These are phyloP conservation scores for Lupinus albus DNA, from an alignment of 306 rosid species.

Conservation along the genomic window DNA sequence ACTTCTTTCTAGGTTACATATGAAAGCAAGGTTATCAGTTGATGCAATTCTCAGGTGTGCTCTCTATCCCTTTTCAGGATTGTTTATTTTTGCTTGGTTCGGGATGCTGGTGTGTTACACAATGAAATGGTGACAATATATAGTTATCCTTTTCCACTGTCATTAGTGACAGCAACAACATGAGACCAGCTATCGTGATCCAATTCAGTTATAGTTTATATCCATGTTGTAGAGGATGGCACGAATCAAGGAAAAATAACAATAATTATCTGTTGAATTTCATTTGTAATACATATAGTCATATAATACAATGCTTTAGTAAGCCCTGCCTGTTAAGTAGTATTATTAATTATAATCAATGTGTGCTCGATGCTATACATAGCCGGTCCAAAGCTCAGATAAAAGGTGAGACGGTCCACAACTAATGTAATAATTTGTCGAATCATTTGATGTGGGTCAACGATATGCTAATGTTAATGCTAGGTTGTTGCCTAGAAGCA, in stretches of 20 bases:
- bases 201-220: neutral
- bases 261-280: neutral
- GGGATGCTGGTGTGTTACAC: conserved; percentile 11
- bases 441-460: too few relatives aligned
- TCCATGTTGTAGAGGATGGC: neutral
- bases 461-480: too few relatives aligned
- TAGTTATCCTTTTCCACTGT: conserved; percentile 1
- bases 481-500: too few relatives aligned
- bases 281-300: neutral
- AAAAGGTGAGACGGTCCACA: too few relatives aligned
- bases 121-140: conserved; percentile 4
- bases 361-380: too few relatives aligned
- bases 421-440: too few relatives aligned
- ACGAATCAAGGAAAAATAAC: neutral
- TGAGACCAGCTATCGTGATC: neutral
- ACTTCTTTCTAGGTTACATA: conserved; percentile 70
- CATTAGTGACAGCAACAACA: neutral
- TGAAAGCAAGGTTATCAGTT: conserved; percentile 79
- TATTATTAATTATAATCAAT: neutral
- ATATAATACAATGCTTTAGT: conserved; percentile 6
- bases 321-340: neutral
- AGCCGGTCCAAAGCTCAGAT: too few relatives aligned
- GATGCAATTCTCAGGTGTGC: conserved; percentile 82
- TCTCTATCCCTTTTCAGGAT: conserved; percentile 5
- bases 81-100: conserved; percentile 30